Base-by-base conservation (phyloP, 768 basidiomycete species). In the Hemileccinum rubropunctum region DNA sequence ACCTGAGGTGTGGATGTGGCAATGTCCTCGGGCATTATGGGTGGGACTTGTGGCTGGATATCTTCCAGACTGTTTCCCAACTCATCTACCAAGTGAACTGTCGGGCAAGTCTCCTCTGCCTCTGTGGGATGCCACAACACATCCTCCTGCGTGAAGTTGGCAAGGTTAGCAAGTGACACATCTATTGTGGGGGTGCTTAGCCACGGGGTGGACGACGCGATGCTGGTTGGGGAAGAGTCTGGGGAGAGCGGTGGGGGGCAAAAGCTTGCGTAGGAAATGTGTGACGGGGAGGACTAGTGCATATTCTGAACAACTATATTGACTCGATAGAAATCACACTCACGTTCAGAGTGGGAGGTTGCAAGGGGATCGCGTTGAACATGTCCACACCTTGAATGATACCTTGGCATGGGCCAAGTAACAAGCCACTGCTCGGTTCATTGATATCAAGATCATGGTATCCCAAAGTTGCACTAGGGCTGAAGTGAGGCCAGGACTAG, bases 181-280 rank as follows among this genome's bases (percentile, higher is more conserved):
- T 53, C 53, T 4, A 32, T 43, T 10, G 42, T 40, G 0, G 65
- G 65, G 0, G 65, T 66, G 27, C 46, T 50, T 7, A 57, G 40
- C 43, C 56, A 63, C 0, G 60, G 52, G 5, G 51, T 50, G 11
- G 65, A 67, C 13, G 62, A 65, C n/a, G 51, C 52, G 28, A 50
- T 35, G 14, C 63, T 63, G 3, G 34, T 43, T 0, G 65, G 65
- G 1, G 65, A 66, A 2, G 43, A 41, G 18, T 69, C 65, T 0
- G 63, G 66, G 6, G 66, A 68, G 11, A 65, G 52, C 0, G 42
- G 50, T 0, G 64, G 58, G 17, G 52, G 63, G 13, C 42, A 35
- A 6, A 52, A 10, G 13, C 10, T 30, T 6, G 50, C 10, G 9
- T 44, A 45, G 3, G 47, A 32, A 13, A 34, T 4, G 1, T 30